Evolutionary conservation across 1,284 basidiomycete species (phyloP).

Genomic region (Exsudoporus floridanus): DNA sequence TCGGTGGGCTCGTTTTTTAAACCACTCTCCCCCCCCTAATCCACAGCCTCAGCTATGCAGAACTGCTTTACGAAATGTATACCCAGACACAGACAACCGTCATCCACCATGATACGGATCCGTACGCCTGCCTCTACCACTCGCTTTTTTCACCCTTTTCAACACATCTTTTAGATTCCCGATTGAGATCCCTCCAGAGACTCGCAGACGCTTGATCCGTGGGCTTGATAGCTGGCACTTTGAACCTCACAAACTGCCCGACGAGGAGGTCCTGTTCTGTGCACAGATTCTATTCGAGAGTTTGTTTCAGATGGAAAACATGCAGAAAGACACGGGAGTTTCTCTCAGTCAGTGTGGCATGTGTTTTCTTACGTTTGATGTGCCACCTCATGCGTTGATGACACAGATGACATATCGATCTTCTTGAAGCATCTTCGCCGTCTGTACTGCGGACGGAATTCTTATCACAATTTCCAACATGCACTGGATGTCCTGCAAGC

Average conservation of each 20-base stretch:
- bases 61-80: constrained; percentile 80
- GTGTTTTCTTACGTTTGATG: constrained; percentile 20
- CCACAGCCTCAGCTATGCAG: constrained; percentile 55
- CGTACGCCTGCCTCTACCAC: constrained; percentile 37
- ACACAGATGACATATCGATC: constrained; percentile 63
- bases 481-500: constrained; percentile 94
- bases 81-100: constrained; percentile 73
- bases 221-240: constrained; percentile 82
- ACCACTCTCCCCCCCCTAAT: constrained; percentile 7
- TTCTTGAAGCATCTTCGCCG: constrained; percentile 81
- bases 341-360: constrained; percentile 56
- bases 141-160: constrained; percentile 12
- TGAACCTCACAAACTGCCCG: constrained; percentile 77
- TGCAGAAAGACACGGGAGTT: constrained; percentile 65
- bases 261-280: constrained; percentile 79
- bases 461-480: constrained; percentile 96
- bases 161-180: constrained; percentile 35
- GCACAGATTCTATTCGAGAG: constrained; percentile 78
- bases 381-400: constrained; percentile 20
- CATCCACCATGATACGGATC: constrained; percentile 52
- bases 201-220: constrained; percentile 58
- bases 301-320: constrained; percentile 70
- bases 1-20: constrained; percentile 46
- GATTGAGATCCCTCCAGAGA: constrained; percentile 36
- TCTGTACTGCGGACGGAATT: constrained; percentile 86